phyloP scores from a whole-genome alignment of 2,329 filamentous ascomycete species.

The Diplocarpon mali region DNA sequence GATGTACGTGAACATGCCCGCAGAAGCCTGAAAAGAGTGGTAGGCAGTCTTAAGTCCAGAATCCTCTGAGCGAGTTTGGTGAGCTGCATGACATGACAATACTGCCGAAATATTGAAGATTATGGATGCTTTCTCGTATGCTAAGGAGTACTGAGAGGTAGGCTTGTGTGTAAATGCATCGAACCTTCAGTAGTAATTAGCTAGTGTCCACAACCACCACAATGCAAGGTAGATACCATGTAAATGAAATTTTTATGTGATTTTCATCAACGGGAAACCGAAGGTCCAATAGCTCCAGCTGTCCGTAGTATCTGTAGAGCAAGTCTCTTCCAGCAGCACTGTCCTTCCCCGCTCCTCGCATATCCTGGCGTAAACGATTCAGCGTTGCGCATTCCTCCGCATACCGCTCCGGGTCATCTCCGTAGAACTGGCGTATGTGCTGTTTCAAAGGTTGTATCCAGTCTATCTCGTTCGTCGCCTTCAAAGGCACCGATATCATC shows the following conservation, averaged over 20 bases:
- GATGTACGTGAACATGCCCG: slow-evolving; percentile 99
- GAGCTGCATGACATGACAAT: slow-evolving; percentile 86
- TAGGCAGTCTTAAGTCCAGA: slow-evolving; percentile 91
- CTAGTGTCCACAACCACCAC: neutral
- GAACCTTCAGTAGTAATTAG: slow-evolving; percentile 52
- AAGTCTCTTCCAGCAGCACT: slow-evolving; percentile 88
- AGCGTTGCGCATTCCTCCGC: slow-evolving; percentile 89
- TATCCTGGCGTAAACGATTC: slow-evolving; percentile 92
- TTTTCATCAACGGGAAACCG: slow-evolving; percentile 97
- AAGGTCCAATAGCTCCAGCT: slow-evolving; percentile 87
- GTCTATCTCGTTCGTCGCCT: slow-evolving; percentile 94
- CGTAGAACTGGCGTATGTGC: slow-evolving; percentile 89
- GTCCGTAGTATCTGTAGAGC: slow-evolving; percentile 93
- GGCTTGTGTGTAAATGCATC: slow-evolving; percentile 98
- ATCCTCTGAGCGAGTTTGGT: slow-evolving; percentile 87
- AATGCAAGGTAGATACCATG: slow-evolving; percentile 53
- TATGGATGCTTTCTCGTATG: slow-evolving; percentile 96
- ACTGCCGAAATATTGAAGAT: slow-evolving; percentile 99
- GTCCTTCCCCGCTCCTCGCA: slow-evolving; percentile 94
- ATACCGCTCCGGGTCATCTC: slow-evolving; percentile 94
- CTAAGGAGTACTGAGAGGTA: slow-evolving; percentile 92
- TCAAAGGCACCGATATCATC: slow-evolving; percentile 92
- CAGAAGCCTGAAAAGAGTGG: slow-evolving; percentile 94
- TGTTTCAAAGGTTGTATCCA: slow-evolving; percentile 86
- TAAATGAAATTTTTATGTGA: slow-evolving; percentile 98